phyloP scores from a whole-genome alignment of 2,329 filamentous ascomycete species.

The Elsinoe perseae region DNA sequence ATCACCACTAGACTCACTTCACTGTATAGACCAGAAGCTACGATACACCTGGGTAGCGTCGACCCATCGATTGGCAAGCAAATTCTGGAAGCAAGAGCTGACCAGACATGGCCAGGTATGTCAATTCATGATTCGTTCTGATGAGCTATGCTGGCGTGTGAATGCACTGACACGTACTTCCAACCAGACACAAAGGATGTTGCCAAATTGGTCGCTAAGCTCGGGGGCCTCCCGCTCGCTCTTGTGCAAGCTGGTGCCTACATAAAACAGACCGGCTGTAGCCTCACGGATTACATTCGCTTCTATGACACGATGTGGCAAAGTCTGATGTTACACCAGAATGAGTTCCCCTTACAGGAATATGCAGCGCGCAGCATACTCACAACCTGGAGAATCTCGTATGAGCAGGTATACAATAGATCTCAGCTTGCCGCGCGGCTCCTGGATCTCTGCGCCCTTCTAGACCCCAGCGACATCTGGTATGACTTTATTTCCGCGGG shows the following conservation, averaged over 20 bases:
- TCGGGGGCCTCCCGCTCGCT: conserved; percentile 26
- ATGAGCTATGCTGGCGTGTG: too few species aligned
- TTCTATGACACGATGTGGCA: conserved; percentile 17
- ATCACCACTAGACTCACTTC: conserved; percentile 23
- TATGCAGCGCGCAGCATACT: conserved; percentile 23
- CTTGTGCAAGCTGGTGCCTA: conserved; percentile 25
- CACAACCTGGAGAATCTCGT: conserved; percentile 30
- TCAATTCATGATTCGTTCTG: not conserved
- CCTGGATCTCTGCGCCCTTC: conserved; percentile 27
- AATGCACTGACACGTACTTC: too few species aligned
- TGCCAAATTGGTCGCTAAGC: conserved; percentile 22
- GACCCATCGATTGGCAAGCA: too few species aligned
- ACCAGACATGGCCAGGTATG: not conserved
- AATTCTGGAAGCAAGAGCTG: too few species aligned
- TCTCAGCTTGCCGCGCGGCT: conserved; percentile 23
- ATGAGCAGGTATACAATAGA: conserved; percentile 24
- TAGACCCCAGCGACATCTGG: conserved; percentile 26
- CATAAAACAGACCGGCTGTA: conserved; percentile 19
- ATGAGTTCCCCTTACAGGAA: not conserved
- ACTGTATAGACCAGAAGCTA: too few species aligned
- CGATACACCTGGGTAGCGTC: too few species aligned
- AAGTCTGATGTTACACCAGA: conserved; percentile 6
- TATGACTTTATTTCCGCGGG: conserved; percentile 23
- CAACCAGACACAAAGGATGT: too few species aligned
- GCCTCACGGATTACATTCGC: conserved; percentile 11